Conservation (phyloP, 2,329 filamentous ascomycete species). For the Huntiella moniliformis region DNA sequence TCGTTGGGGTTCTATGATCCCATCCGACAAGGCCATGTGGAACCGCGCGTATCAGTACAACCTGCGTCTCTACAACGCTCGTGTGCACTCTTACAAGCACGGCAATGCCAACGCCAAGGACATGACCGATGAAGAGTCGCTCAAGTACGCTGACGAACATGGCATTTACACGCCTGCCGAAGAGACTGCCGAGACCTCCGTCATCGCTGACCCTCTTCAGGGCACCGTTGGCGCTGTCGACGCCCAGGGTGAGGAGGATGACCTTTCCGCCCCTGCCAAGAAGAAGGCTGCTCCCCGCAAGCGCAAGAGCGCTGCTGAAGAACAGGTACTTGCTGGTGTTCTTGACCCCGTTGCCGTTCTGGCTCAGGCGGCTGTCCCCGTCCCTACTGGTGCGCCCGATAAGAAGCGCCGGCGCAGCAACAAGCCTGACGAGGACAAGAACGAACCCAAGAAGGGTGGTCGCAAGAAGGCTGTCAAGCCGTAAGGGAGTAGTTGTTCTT, state of each 20-base stretch:
- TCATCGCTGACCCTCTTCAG: conserved; percentile 40
- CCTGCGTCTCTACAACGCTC: conserved; percentile 44
- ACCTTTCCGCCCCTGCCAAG: conserved; percentile 26
- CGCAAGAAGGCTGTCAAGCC: conserved; percentile 36
- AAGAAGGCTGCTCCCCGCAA: conserved; percentile 32
- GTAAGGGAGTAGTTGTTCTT: conserved; percentile 3
- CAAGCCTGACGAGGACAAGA: conserved; percentile 34
- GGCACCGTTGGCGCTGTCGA: conserved; percentile 19
- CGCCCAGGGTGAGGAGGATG: conserved; percentile 24
- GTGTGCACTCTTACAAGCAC: conserved; percentile 44
- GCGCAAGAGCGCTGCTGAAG: conserved; percentile 30
- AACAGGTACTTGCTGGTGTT: conserved; percentile 19
- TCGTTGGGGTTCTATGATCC: conserved; percentile 64
- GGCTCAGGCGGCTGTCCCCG: conserved; percentile 22
- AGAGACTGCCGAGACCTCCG: conserved; percentile 30
- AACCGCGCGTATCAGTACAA: conserved; percentile 51
- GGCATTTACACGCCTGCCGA: conserved; percentile 35
- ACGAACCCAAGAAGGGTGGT: conserved; percentile 41
- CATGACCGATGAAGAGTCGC: conserved; percentile 42
- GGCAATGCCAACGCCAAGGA: conserved; percentile 39
- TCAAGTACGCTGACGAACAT: conserved; percentile 40
- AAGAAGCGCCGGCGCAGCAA: conserved; percentile 42
- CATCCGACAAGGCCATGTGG: conserved; percentile 52
- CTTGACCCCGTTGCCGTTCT: conserved; percentile 22
- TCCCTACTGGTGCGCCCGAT: conserved; percentile 29